Conservation (phyloP, 495 filamentous ascomycete genomes). For the Neurospora sp. region DNA sequence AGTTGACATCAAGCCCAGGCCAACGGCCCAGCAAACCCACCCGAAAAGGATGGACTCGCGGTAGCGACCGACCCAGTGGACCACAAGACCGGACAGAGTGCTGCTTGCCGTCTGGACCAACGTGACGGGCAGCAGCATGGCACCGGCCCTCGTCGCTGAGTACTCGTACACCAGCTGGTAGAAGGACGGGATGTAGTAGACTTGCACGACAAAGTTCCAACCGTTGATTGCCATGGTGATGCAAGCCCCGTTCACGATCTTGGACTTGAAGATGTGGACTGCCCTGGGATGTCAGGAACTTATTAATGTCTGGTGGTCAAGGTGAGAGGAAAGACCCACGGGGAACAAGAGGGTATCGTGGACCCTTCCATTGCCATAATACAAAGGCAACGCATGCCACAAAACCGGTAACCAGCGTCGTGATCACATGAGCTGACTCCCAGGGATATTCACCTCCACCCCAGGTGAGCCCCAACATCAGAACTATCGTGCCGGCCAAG, state of each 20-base stretch:
- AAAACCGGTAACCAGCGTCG: conserved; percentile 37
- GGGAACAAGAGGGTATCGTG: conserved; percentile 24
- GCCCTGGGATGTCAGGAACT: conserved; percentile 19
- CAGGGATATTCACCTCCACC: conserved; percentile 43
- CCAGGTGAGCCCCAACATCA: conserved; percentile 36
- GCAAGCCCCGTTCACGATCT: conserved; percentile 42
- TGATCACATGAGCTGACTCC: conserved; percentile 39
- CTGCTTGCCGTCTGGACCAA: conserved; percentile 42
- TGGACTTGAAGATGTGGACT: conserved; percentile 41
- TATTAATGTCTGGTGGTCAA: not conserved
- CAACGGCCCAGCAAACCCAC: conserved; percentile 43
- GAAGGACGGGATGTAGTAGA: conserved; percentile 47
- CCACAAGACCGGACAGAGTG: conserved; percentile 41
- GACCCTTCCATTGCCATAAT: conserved; percentile 33
- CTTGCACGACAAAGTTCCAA: conserved; percentile 45
- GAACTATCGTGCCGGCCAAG: conserved; percentile 12
- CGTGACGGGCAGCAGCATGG: conserved; percentile 44
- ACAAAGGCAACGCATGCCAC: conserved; percentile 35
- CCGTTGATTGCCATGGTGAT: conserved; percentile 47
- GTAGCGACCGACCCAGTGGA: conserved; percentile 45
- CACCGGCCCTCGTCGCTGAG: conserved; percentile 39
- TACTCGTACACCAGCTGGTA: conserved; percentile 47
- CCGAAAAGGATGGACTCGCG: conserved; percentile 43
- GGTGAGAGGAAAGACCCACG: conserved; percentile 10
- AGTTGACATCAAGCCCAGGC: conserved; percentile 44